Base-by-base conservation (phyloP, 345 rosid species). In the Eucalyptus tenuipes region DNA sequence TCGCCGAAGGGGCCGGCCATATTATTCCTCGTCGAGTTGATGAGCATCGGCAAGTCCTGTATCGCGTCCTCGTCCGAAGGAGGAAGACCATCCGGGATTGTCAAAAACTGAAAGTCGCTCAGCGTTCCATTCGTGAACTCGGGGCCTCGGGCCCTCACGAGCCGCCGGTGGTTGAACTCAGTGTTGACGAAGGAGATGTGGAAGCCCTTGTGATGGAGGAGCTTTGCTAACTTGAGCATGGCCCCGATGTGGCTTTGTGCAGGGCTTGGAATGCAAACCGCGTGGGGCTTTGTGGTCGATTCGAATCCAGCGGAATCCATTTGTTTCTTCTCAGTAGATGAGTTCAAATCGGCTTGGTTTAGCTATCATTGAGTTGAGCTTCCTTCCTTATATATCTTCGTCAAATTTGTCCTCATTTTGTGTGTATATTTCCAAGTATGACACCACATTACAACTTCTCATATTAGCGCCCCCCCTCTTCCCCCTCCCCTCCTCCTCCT, bases 151-250 rank as follows among this genome's bases (percentile, higher is more conserved):
- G 89, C 61, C n/a, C 86, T 48, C 49, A 57, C 53, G 17, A 90
- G 31, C 29, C 92, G 90, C 11, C 24, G 50, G 84, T 89, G 89
- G 55, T 91, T 91, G 81, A 87, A 91, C 13, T 89, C 88, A 8
- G 90, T 86, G 88, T 88, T 82, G 18, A 89, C 89, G 49, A 90
- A 90, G 57, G 92, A 87, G 16, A 89, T 48, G 88, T 85, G 81
- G 84, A 91, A 88, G 84, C 90, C 90, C n/a, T n/a, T 88, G 31
- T 47, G 85, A 50, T 86, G 87, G 85, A 91, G 88, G 42, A 91
- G 89, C 71, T 89, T 89, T n/a, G 92, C 91, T 18, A 91, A 68
- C 48, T 86, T 80, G 7, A 89, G 47, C 91, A 89, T 89, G 12
- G 88, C 87, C 48, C 31, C 85, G 50, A 90, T 87, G 81, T 88